A percentile compares a stretch with the other conserved stretches of the same genome.
Evolutionary conservation across 2,329 filamentous ascomycete species (phyloP).

Genomic region (Diplodia sapinea): DNA sequence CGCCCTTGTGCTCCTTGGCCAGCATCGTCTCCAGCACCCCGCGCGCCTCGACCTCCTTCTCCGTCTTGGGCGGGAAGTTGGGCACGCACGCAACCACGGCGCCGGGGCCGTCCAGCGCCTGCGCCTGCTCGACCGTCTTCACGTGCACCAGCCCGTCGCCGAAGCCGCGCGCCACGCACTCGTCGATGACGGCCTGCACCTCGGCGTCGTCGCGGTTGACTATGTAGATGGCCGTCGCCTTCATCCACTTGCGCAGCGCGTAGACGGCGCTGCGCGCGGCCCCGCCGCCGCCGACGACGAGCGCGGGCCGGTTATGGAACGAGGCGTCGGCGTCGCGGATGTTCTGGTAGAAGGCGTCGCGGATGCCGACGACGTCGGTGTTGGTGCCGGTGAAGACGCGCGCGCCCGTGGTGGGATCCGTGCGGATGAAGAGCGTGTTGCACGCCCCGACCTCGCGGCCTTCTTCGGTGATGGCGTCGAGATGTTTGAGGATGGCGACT

Average conservation of each 20-base stretch:
- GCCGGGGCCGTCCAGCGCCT: constrained; percentile 62
- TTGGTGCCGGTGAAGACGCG: constrained; percentile 73
- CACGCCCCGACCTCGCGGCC: constrained; percentile 75
- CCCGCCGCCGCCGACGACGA: constrained; percentile 79
- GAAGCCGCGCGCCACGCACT: constrained; percentile 66
- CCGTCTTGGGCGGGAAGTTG: constrained; percentile 72
- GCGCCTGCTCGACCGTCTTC: constrained; percentile 65
- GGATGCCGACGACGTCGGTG: constrained; percentile 79
- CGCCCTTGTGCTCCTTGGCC: constrained; percentile 63
- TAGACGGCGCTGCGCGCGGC: constrained; percentile 81
- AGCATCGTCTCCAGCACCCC: constrained; percentile 60
- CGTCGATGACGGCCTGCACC: constrained; percentile 68
- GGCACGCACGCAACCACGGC: constrained; percentile 77
- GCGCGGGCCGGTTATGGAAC: constrained; percentile 66
- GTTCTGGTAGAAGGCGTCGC: constrained; percentile 68
- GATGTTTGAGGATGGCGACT: constrained; percentile 72
- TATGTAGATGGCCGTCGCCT: constrained; percentile 72
- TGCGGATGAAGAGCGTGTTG: constrained; percentile 76
- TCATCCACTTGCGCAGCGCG: constrained; percentile 72
- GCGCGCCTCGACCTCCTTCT: constrained; percentile 66
- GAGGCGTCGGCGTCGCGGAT: constrained; percentile 51
- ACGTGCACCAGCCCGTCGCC: constrained; percentile 67
- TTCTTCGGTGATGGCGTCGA: constrained; percentile 76
- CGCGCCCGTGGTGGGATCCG: constrained; percentile 51
- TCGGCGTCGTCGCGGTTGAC: constrained; percentile 75